A percentile compares a stretch with the other conserved stretches of the same genome.
Conservation (phyloP, 805 yeast genomes). For the Candida nonsorbophila region DNA sequence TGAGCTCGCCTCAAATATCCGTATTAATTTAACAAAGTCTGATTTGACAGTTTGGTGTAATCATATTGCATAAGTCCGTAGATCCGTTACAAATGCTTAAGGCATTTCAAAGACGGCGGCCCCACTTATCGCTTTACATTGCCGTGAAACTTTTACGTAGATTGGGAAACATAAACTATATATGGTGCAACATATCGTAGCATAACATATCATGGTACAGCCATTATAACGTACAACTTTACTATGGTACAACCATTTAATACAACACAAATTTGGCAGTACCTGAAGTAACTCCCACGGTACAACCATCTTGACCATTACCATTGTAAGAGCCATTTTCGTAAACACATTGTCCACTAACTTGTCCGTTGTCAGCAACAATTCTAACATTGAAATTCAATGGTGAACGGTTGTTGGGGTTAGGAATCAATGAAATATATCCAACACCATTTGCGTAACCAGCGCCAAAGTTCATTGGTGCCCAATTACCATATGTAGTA, state of each 20-base stretch:
- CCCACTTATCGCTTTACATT: too few relatives aligned
- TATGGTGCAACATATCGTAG: too few relatives aligned
- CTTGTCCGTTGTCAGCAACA: conserved; percentile 42
- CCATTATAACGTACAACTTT: too few relatives aligned
- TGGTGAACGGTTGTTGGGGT: conserved; percentile 57
- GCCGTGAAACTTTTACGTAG: too few relatives aligned
- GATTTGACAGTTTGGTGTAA: too few relatives aligned
- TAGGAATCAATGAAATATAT: conserved; percentile 70
- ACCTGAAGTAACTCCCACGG: conserved; percentile 84
- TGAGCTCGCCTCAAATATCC: too few relatives aligned
- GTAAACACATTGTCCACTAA: conserved; percentile 72
- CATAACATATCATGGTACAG: too few relatives aligned
- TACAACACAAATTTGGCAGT: conserved; percentile 80
- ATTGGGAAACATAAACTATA: too few relatives aligned
- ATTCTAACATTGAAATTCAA: conserved; percentile 41
- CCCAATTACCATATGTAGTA: conserved; percentile 71
- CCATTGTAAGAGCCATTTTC: conserved; percentile 72
- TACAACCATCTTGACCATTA: conserved; percentile 80
- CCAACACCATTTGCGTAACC: conserved; percentile 59
- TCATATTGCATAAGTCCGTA: too few relatives aligned
- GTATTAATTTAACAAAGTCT: too few relatives aligned
- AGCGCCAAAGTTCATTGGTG: conserved; percentile 74
- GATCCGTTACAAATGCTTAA: too few relatives aligned
- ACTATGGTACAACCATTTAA: conserved; percentile 6
- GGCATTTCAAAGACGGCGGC: too few relatives aligned